Evolutionary conservation across 345 rosid species (phyloP), one percentile per base, ranked within the genome.

Genomic region (Eucalyptus curtisii): DNA sequence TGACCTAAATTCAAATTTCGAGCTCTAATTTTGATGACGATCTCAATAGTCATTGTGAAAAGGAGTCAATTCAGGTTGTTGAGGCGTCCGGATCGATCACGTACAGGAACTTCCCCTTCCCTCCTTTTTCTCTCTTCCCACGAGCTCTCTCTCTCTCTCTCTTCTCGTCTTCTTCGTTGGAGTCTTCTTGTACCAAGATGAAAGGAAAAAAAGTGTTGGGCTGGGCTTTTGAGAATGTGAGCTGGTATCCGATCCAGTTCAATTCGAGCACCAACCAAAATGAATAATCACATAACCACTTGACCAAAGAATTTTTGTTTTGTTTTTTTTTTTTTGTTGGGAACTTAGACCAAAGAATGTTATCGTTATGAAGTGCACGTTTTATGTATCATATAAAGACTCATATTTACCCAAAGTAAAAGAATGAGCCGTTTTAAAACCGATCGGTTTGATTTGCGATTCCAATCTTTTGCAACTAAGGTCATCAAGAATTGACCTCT

Each of bases 351-450:
- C 57, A 1, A n/a, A 64, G 10, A n/a, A 64, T n/a, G 37, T 64
- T 64, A 64, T 0, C 3, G 1, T n/a, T n/a, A 14, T 1, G 37
- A n/a, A 61, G 31, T 13, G 19, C 19, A 14, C 17, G 0, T 64
- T 64, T n/a, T 7, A 64, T 14, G 20, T n/a, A 2, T n/a, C 7
- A 4, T 1, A 15, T 64, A n/a, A n/a, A 64, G 76, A 64, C n/a
- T n/a, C 17, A 17, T 14, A 7, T 64, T 64, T 15, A n/a, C 3
- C 10, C 37, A 64, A 64, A 7, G 37, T 15, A 64, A n/a, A 64
- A n/a, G 37, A 64, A 64, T 14, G 10, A 64, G 10, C 9, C 0
- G 0, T 64, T 64, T 7, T 64, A 14, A 64, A n/a, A 64, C 5
- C 16, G 0, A 61, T 61, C 3, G 76, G 37, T 64, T 64, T 17